Conservation (phyloP, 2,329 filamentous ascomycete genomes). For the Ophiostoma piceae region DNA sequence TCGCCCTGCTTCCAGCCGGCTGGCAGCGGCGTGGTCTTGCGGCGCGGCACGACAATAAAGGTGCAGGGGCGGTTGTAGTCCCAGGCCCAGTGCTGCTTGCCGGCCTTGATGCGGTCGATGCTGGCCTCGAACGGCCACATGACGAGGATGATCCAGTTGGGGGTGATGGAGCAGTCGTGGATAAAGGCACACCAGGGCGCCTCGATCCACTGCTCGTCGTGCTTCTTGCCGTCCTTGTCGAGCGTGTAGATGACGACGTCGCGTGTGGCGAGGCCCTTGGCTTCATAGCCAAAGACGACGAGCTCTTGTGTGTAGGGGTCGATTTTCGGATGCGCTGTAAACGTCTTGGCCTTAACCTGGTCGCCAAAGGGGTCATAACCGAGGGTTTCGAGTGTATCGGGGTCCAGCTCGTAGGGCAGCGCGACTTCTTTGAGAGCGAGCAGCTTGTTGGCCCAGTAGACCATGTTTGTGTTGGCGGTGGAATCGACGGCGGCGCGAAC, state of each 20-base stretch:
- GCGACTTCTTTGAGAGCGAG: constrained; percentile 51
- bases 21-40: constrained; percentile 24
- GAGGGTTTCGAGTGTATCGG: constrained; percentile 44
- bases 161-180: constrained; percentile 39
- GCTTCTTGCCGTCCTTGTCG: constrained; percentile 29
- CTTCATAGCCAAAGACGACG: constrained; percentile 38
- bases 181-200: constrained; percentile 34
- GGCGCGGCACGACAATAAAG: constrained; percentile 27
- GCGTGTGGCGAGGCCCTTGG: constrained; percentile 36
- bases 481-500: constrained; percentile 32
- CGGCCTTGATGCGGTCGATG: constrained; percentile 37
- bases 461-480: constrained; percentile 47
- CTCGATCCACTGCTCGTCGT: constrained; percentile 34
- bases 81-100: constrained; percentile 38
- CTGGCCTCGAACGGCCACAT: constrained; percentile 32
- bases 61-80: constrained; percentile 27
- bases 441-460: constrained; percentile 51
- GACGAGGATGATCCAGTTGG: constrained; percentile 36
- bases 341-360: constrained; percentile 43
- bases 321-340: constrained; percentile 49
- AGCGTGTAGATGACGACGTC: constrained; percentile 37
- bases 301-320: constrained; percentile 45
- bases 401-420: constrained; percentile 47
- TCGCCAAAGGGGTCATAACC: constrained; percentile 48
- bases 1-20: constrained; percentile 30